These are phyloP conservation scores for Phytomonas francai DNA, from an alignment of 208 protist genomes.

Conservation along the genomic window DNA sequence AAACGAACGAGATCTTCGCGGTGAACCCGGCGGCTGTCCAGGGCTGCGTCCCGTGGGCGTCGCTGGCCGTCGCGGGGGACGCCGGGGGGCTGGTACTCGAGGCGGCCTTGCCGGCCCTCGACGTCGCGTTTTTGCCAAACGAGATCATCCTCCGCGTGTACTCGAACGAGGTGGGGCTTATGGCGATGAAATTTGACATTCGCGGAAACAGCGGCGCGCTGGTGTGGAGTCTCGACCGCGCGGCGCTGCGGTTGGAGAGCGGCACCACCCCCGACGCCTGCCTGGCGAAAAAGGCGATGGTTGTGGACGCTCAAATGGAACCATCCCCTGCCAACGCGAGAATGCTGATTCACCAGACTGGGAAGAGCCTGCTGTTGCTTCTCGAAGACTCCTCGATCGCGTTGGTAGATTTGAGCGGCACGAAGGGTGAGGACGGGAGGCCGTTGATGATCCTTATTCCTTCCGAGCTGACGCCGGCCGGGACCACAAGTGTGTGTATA, in stretches of 20 bases:
- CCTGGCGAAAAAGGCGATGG: slow-evolving; percentile 40
- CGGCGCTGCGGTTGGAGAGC: slow-evolving; percentile 38
- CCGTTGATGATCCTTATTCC: slow-evolving; percentile 51
- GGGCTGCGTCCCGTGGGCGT: slow-evolving; percentile 35
- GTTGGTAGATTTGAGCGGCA: slow-evolving; percentile 55
- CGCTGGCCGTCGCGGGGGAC: slow-evolving; percentile 25
- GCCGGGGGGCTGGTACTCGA: slow-evolving; percentile 44
- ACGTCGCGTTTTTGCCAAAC: slow-evolving; percentile 34
- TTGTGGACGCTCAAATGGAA: slow-evolving; percentile 61
- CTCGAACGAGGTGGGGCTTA: slow-evolving; percentile 36
- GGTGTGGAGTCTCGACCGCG: slow-evolving; percentile 35
- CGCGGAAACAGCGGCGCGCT: slow-evolving; percentile 41
- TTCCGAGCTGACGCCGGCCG: slow-evolving; percentile 50
- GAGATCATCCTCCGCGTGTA: slow-evolving; percentile 68
- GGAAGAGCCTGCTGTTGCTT: slow-evolving; percentile 60
- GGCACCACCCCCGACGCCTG: slow-evolving; percentile 9
- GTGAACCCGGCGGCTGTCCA: slow-evolving; percentile 32
- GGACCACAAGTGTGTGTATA: slow-evolving; percentile 38
- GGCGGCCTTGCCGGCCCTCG: slow-evolving; percentile 37
- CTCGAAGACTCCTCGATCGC: slow-evolving; percentile 61
- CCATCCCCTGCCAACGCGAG: slow-evolving; percentile 21
- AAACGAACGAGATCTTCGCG: slow-evolving; percentile 66
- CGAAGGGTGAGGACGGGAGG: slow-evolving; percentile 25
- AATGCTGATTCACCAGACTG: slow-evolving; percentile 40
- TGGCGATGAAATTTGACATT: slow-evolving; percentile 57